Conservation (phyloP, 768 basidiomycete species). For the Agaricus blazei region DNA sequence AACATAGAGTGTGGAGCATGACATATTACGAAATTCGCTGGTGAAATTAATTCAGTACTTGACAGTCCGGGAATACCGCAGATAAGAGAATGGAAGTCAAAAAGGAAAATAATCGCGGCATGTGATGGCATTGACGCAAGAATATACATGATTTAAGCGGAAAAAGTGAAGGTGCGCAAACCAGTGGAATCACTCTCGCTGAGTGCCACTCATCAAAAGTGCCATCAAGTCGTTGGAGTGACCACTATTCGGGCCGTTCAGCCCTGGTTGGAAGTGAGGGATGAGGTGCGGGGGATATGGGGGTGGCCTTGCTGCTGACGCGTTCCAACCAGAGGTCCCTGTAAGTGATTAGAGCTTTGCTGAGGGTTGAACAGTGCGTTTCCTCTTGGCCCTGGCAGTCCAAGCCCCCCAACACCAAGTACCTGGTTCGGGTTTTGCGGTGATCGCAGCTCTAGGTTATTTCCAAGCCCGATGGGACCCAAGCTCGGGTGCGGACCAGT, state of each 20-base stretch:
- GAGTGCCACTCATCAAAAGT: conserved; percentile 70
- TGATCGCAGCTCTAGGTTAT: conserved; percentile 51
- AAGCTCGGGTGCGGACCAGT: conserved; percentile 42
- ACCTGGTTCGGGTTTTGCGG: conserved; percentile 46
- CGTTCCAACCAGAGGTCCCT: conserved; percentile 38
- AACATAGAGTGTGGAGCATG: neutral
- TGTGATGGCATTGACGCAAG: conserved; percentile 5
- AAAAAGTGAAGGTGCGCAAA: neutral
- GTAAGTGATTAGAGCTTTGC: conserved; percentile 34
- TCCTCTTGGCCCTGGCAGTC: conserved; percentile 40
- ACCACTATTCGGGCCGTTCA: conserved; percentile 44
- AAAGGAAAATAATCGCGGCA: conserved; percentile 1
- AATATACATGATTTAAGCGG: conserved; percentile 4
- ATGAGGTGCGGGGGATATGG: conserved; percentile 39
- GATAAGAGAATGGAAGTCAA: neutral
- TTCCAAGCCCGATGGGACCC: conserved; percentile 44
- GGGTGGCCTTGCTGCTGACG: conserved; percentile 51
- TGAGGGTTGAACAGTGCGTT: conserved; percentile 43
- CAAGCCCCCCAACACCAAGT: conserved; percentile 42
- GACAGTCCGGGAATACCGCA: conserved; percentile 7
- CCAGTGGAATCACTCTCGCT: conserved; percentile 48
- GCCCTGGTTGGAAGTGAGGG: conserved; percentile 23
- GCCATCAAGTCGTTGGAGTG: conserved; percentile 77
- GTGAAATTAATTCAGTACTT: conserved; percentile 8
- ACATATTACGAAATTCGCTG: neutral